Evolutionary conservation across 139 green algal genomes (phyloP), one percentile per base, ranked within the genome.

Genomic region (Chlamydomonas asymmetrica): DNA sequence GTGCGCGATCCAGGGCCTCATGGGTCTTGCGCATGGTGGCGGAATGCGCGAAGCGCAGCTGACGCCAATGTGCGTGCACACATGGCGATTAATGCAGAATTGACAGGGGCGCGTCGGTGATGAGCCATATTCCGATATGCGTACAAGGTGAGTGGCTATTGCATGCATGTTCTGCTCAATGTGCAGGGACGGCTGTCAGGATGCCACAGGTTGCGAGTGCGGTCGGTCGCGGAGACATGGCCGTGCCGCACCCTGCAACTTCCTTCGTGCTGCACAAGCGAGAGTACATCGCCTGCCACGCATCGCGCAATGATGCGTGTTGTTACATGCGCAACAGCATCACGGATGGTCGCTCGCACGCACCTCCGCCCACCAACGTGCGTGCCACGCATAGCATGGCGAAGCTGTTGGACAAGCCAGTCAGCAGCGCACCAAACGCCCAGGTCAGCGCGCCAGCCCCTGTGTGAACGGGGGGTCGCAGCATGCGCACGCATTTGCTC

Each of bases 301-400:
- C 16, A 18, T 3, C 18, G 23, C 2, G 35, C 22, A 22, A 2
- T 22, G 27, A 37, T 16, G 3, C 20, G 5, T 1, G 10, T 23
- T 18, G 35, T 66, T 10, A n/a, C n/a, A n/a, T n/a, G n/a, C n/a
- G n/a, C 35, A 7, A 35, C 37, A 2, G 2, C 35, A 3, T 5
- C 16, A 2, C 16, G 35, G 8, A 7, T 3, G 2, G 4, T 34
- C 43, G 41, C 6, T 43, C 43, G 32, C 34, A 6, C 80, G 88
- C 84, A 59, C 88, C 88, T 8, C 82, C 75, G 23, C 85, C 85
- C 32, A 88, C 76, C 10, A 71, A 16, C 13, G 35, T 61, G 2
- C 76, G 40, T 8, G 75, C 71, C 34, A 70, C 32, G 2, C 71
- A 20, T n/a, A 82, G 37, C 49, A 73, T 61, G 22, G 4, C 59